These are phyloP conservation scores for Kregervanrija delftensis DNA, from an alignment of 805 yeast species.

Conservation along the genomic window DNA sequence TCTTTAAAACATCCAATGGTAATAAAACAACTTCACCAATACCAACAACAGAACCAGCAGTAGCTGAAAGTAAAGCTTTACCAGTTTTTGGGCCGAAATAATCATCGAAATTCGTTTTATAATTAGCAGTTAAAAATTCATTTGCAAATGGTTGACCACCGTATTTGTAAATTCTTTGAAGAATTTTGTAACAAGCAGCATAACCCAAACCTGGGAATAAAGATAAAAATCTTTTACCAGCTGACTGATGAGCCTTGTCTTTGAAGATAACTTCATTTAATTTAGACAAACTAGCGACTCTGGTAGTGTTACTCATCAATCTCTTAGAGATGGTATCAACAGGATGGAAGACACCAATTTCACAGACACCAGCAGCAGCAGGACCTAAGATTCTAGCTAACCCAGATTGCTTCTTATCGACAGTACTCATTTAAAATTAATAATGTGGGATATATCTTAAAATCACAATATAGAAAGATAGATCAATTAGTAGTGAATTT, in stretches of 20 bases:
- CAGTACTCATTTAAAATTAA: conserved; percentile 16
- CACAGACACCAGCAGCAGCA: conserved; percentile 97
- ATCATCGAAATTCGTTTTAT: conserved; percentile 60
- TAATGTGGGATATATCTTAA: too few relatives aligned
- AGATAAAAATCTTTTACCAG: conserved; percentile 67
- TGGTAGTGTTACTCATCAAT: conserved; percentile 76
- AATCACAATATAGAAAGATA: too few relatives aligned
- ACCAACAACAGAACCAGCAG: conserved; percentile 96
- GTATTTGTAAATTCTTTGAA: conserved; percentile 96
- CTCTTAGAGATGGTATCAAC: conserved; percentile 97
- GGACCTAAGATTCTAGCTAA: conserved; percentile 89
- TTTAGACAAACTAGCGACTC: conserved; percentile 53
- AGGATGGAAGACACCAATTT: conserved; percentile 96
- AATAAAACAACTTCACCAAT: conserved; percentile 94
- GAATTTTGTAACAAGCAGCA: conserved; percentile 93
- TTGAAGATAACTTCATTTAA: conserved; percentile 84
- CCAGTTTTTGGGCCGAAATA: conserved; percentile 91
- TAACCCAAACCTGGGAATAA: conserved; percentile 97
- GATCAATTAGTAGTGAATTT: too few relatives aligned
- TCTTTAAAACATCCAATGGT: conserved; percentile 94
- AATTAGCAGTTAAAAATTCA: conserved; percentile 77
- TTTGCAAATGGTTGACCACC: conserved; percentile 99
- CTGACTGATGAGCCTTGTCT: conserved; percentile 65
- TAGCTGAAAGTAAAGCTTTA: conserved; percentile 92
- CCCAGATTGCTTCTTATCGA: conserved; percentile 82